Conservation (phyloP, 2,329 filamentous ascomycete species). For the Botrytis cinerea region DNA sequence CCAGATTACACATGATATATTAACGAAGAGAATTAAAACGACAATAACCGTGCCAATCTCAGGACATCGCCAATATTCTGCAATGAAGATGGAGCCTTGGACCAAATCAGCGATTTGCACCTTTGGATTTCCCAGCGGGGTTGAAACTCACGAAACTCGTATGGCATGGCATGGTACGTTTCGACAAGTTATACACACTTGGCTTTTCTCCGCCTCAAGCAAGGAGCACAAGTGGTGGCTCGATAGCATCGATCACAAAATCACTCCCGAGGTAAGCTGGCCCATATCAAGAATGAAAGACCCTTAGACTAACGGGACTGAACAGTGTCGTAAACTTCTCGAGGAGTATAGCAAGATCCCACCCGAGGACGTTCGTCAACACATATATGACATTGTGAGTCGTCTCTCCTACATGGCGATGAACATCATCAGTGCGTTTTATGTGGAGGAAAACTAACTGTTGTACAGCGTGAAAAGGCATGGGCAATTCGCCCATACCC, state of each 20-base stretch:
- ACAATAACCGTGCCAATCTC: conserved; percentile 11
- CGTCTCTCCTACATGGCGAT: background rate
- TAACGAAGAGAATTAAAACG: conserved; percentile 16
- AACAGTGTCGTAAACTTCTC: background rate
- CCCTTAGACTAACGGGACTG: no score
- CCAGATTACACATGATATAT: conserved; percentile 25
- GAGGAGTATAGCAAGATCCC: conserved; percentile 5
- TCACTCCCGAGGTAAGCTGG: background rate
- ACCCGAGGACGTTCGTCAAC: conserved; percentile 4
- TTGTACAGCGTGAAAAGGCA: conserved; percentile 27
- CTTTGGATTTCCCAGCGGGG: background rate
- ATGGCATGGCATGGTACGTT: background rate
- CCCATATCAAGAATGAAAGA: background rate
- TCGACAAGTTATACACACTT: background rate
- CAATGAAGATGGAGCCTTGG: background rate
- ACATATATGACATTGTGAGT: conserved; percentile 21
- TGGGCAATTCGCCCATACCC: conserved; percentile 28
- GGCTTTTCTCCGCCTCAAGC: background rate
- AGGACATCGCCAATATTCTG: background rate
- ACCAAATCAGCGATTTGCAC: background rate
- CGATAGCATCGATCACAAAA: conserved; percentile 11
- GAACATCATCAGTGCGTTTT: background rate
- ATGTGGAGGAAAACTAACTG: background rate
- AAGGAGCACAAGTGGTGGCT: conserved; percentile 6
- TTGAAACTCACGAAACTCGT: background rate